Base-by-base conservation (phyloP, 306 rosid species). In the Luffa aegyptiaca region DNA sequence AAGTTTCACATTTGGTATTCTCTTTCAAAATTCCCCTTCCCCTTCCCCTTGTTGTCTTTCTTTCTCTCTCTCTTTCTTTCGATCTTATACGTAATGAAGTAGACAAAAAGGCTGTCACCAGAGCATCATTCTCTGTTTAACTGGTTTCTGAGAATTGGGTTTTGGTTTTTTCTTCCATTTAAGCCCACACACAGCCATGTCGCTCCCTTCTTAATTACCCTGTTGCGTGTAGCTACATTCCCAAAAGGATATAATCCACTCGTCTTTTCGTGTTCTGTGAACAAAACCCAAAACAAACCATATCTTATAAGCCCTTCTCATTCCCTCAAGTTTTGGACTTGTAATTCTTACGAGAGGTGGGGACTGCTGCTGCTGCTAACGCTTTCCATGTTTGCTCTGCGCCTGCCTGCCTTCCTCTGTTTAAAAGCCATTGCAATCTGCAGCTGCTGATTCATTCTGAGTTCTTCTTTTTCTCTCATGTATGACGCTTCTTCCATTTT, bases 291-390 rank as follows among this genome's bases (percentile, higher is more conserved):
- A 74, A 74, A 51, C 46, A 74, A 49, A 33, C 46, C 64, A 75
- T 75, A 36, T 75, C 64, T 35, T 53, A 51, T n/a, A 6, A 37
- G 18, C 21, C 21, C 31, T 74, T 49, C 36, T 11, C 37, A 72
- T 72, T 72, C 77, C 77, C 59, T 20, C 39, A 72, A 72, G 57
- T 72, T 46, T 72, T 26, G 77, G 77, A 72, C 77, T 72, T 72
- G 58, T 71, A 70, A 12, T 45, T 71, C 76, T 71, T 45, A 21
- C 14, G 31, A 21, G 49, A 8, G 26, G 78, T 74, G 61, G 61
- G 78, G 78, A 31, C 77, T 26, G 31, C 77, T 46, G 6, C 26
- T 9, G 49, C 61, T 73, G 31, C 31, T 26, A 26, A 26, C 31
- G 31, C 31, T 26, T 26, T 26, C 31, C 31, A 26, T 26, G 31